Evolutionary conservation across 257 asterid genomes (phyloP).

Genomic region (Penstemon barbatus): DNA sequence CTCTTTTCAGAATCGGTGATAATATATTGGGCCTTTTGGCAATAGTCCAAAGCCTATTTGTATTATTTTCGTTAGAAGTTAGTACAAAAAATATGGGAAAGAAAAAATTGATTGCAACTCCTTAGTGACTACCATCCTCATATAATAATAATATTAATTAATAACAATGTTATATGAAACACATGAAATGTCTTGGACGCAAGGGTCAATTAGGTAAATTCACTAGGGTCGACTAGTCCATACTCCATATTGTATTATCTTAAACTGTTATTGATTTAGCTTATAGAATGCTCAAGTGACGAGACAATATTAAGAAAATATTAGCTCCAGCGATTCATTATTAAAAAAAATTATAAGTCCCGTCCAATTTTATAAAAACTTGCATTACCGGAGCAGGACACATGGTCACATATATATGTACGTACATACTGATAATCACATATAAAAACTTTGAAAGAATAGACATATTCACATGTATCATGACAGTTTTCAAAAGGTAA

Average conservation of each 20-base stretch:
- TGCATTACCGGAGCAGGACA: no score
- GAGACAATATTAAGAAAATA: no score
- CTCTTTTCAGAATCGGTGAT: constrained; percentile 10
- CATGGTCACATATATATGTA: no score
- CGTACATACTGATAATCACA: no score
- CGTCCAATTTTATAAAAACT: no score
- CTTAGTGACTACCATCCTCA: constrained; percentile 20
- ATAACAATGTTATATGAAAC: background rate
- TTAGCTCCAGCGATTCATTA: no score
- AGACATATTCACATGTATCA: no score
- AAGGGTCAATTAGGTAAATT: background rate
- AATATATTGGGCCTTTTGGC: background rate
- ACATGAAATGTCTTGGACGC: background rate
- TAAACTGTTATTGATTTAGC: no score
- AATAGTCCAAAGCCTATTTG: constrained; percentile 21
- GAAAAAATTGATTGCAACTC: constrained; percentile 24
- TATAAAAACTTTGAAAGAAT: no score
- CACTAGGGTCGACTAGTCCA: background rate
- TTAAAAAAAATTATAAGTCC: no score
- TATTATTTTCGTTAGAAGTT: constrained; percentile 9
- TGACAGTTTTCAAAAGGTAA: no score
- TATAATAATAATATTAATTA: background rate
- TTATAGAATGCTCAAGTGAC: no score
- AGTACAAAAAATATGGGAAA: background rate
- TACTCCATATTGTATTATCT: background rate